Conservation (phyloP, 2,329 filamentous ascomycete genomes). For the Peltaster fructicola region DNA sequence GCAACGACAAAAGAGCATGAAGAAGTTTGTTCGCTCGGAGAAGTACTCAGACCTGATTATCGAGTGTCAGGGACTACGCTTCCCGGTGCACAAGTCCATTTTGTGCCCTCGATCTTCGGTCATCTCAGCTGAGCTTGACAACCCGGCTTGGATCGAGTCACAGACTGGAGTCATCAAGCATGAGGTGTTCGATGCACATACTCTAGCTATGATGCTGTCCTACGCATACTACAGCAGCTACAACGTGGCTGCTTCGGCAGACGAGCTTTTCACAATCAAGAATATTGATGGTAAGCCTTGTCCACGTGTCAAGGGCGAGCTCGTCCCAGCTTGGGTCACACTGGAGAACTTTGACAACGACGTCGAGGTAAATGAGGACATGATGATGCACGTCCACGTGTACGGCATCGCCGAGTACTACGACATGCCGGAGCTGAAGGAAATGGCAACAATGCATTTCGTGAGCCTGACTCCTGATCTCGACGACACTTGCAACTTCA, state of each 20-base stretch:
- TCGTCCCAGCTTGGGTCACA: background rate
- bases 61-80: conserved; percentile 3
- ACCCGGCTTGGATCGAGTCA: conserved; percentile 1
- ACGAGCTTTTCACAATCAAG: background rate
- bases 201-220: conserved; percentile 6
- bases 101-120: conserved; percentile 6
- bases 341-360: background rate
- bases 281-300: no score
- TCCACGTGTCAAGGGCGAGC: no score
- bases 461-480: no score
- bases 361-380: background rate
- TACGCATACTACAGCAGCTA: conserved; percentile 7
- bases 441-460: no score
- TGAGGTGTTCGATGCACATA: conserved; percentile 4
- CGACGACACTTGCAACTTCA: no score
- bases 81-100: conserved; percentile 6
- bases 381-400: conserved; percentile 5
- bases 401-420: conserved; percentile 5
- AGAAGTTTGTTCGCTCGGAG: no score
- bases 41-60: conserved; percentile 8
- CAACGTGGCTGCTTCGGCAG: background rate
- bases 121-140: conserved; percentile 1
- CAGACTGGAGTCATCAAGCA: conserved; percentile 4
- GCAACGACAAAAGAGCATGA: no score
- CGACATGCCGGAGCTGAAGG: conserved; percentile 4